These are phyloP conservation scores for Ogataea ramenticola DNA, from an alignment of 805 yeast genomes.

Conservation along the genomic window DNA sequence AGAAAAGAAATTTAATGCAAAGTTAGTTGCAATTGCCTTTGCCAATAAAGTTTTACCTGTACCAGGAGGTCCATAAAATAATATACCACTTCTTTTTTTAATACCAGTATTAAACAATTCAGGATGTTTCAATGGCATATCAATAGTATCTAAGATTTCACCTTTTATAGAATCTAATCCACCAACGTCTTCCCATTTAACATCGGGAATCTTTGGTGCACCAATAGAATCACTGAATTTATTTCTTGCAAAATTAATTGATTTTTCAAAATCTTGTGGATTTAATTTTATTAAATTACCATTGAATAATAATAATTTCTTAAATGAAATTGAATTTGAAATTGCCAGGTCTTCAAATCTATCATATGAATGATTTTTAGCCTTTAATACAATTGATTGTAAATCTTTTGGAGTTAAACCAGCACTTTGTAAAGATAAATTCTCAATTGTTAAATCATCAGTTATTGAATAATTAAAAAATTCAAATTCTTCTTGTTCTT, in stretches of 20 bases:
- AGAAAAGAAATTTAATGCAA: constrained; percentile 88
- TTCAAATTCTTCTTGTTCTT: too few relatives aligned
- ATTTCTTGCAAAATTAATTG: constrained; percentile 76
- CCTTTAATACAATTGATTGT: constrained; percentile 57
- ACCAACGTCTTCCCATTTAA: constrained; percentile 96
- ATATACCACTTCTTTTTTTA: constrained; percentile 88
- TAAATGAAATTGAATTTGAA: constrained; percentile 14
- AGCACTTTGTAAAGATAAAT: constrained; percentile 80
- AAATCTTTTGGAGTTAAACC: constrained; percentile 87
- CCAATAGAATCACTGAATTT: constrained; percentile 93
- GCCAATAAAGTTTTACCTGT: constrained; percentile 95
- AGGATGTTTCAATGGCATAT: constrained; percentile 91
- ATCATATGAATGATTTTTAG: constrained; percentile 51
- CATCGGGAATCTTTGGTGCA: constrained; percentile 93
- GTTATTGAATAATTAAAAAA: constrained; percentile 21
- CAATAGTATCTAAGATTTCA: constrained; percentile 92
- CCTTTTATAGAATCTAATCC: constrained; percentile 87
- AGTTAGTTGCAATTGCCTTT: constrained; percentile 94
- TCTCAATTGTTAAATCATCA: constrained; percentile 45
- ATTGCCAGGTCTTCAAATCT: constrained; percentile 33
- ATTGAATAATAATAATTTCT: constrained; percentile 35
- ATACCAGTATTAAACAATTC: constrained; percentile 82
- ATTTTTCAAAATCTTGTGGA: constrained; percentile 57
- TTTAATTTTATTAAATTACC: constrained; percentile 48
- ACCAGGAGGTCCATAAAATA: constrained; percentile 98